Evolutionary conservation across 1,284 basidiomycete species (phyloP).

Genomic region (Rhodotorula sp.): DNA sequence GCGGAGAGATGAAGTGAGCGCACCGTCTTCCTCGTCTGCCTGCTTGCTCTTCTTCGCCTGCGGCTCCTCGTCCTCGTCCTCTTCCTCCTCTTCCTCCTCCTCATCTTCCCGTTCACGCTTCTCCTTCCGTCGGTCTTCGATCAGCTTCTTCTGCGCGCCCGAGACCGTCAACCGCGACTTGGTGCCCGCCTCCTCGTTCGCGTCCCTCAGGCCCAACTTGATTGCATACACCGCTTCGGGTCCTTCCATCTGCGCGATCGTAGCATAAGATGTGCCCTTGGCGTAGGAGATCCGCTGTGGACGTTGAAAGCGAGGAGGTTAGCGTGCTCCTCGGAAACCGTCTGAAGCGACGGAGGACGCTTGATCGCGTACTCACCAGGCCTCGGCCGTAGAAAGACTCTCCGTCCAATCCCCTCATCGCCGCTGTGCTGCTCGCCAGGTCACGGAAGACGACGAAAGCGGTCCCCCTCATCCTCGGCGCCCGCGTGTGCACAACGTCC

Average conservation of each 20-base stretch:
- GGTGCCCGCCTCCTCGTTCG: constrained; percentile 15
- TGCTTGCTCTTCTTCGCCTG: constrained; percentile 38
- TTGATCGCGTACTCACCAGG: constrained; percentile 60
- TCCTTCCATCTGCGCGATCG: constrained; percentile 41
- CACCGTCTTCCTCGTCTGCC: constrained; percentile 36
- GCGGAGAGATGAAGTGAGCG: constrained; percentile 4
- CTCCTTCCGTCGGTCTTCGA: constrained; percentile 23
- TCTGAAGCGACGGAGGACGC: too few relatives aligned
- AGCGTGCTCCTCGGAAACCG: background rate
- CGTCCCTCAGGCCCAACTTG: constrained; percentile 41
- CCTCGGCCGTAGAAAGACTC: constrained; percentile 91
- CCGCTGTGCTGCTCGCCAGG: constrained; percentile 80
- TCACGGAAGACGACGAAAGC: constrained; percentile 95
- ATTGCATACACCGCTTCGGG: constrained; percentile 46
- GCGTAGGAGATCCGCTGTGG: constrained; percentile 42
- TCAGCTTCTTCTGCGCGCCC: constrained; percentile 41
- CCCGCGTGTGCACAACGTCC: constrained; percentile 91
- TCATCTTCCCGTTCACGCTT: constrained; percentile 35
- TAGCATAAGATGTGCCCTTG: constrained; percentile 42
- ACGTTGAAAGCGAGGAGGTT: background rate
- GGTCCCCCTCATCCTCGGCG: constrained; percentile 83
- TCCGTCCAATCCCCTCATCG: constrained; percentile 83
- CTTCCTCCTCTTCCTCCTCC: constrained; percentile 34
- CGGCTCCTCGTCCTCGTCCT: constrained; percentile 33
- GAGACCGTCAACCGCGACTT: constrained; percentile 40